These are phyloP conservation scores for Dendrothele bispora DNA, from an alignment of 768 basidiomycete genomes.

Conservation along the genomic window DNA sequence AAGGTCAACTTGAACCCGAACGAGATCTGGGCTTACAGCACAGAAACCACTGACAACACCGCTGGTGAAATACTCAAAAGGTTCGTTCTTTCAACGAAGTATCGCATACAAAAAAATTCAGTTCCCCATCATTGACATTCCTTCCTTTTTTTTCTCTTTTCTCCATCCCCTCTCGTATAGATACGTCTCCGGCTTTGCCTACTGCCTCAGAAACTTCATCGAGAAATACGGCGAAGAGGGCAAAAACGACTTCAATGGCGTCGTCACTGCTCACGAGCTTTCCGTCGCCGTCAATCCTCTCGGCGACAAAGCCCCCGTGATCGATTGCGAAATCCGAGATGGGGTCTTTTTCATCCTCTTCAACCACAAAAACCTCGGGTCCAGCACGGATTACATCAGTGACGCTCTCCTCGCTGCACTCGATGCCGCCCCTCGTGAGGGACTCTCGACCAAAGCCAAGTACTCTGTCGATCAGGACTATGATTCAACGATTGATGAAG, in stretches of 20 bases:
- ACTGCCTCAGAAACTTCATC: slow-evolving; percentile 24
- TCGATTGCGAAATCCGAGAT: slow-evolving; percentile 35
- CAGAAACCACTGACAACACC: slow-evolving; percentile 17
- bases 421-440: slow-evolving; percentile 30
- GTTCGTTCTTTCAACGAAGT: too few species aligned
- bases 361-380: slow-evolving; percentile 28
- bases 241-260: slow-evolving; percentile 37
- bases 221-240: slow-evolving; percentile 34
- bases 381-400: slow-evolving; percentile 25
- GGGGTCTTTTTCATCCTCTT: slow-evolving; percentile 42
- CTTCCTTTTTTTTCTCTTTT: background rate
- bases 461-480: slow-evolving; percentile 32
- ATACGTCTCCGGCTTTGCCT: slow-evolving; percentile 36
- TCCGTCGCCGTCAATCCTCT: slow-evolving; percentile 31
- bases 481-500: slow-evolving; percentile 27
- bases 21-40: slow-evolving; percentile 35
- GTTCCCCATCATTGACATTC: too few species aligned
- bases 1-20: slow-evolving; percentile 34
- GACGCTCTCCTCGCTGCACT: slow-evolving; percentile 30
- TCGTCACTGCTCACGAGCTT: slow-evolving; percentile 33
- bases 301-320: slow-evolving; percentile 30
- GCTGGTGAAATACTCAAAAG: slow-evolving; percentile 24
- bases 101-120: too few species aligned
- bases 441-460: slow-evolving; percentile 33
- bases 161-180: slow-evolving; percentile 15